Base-by-base conservation (phyloP, 805 yeast genomes). In the Danielozyma ontarioensis region DNA sequence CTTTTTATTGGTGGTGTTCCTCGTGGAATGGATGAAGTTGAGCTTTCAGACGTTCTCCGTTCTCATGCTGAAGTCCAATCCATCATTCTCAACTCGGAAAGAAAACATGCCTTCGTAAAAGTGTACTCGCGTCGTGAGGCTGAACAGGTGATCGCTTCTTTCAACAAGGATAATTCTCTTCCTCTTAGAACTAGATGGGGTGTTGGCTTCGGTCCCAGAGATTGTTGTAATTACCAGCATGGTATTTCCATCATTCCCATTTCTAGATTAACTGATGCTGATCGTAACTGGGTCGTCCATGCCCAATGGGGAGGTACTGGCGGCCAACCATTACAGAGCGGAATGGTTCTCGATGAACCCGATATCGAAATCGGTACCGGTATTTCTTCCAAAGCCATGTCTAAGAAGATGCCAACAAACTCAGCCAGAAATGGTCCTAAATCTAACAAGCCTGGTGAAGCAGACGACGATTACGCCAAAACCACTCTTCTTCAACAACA, bases 221-320 rank as follows among this genome's bases (percentile, higher is more conserved):
- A 93, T 58, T 90, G 97, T 67, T 86, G 96, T 57, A 94, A 93
- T 60, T 93, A 93, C 60, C 89, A 81, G 52, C 81, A 81, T 37
- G 98, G 98, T 41, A 72, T 81, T 25, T 83, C 95, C 39, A 75
- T 88, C 24, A 87, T 93, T 40, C 96, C 97, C 12, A 64, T 93
- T 31, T 76, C 75, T 38, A 76, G 96, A 49, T 71, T 93, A 46
- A 93, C 98, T 0, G 98, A 93, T 39, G 96, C 97, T 14, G 98
- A 93, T 58, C 77, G 72, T 51, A 70, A 82, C 41, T 93, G 98
- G 98, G 76, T 86, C 10, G 83, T 77, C 23, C 66, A 73, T 37
- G 96, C 97, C 3, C 90, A 86, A 58, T 88, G 95, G 88, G 98
- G 98, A 45, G 98, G 98, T 48, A 83, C 96, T 27, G 95, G 90